Evolutionary conservation across 768 basidiomycete species (phyloP), one percentile per base, ranked within the genome.

Genomic region (Xerocomus potaroensis): DNA sequence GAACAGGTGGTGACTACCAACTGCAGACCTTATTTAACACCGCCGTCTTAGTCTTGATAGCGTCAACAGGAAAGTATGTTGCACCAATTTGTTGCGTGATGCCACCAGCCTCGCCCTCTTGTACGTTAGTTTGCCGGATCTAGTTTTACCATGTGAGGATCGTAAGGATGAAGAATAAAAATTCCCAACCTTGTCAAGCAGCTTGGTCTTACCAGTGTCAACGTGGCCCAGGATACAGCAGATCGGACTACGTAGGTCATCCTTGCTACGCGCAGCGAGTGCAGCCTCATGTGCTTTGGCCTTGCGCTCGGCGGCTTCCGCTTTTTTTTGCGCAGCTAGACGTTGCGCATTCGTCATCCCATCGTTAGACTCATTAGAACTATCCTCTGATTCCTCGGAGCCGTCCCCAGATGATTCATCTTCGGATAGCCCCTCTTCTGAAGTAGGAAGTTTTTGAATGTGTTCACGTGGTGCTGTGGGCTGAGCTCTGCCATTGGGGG

Each of bases 11-110:
- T 8, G 18, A 43, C 18, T 16, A 49, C 23, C 36, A 38, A 41
- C 47, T 19, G 58, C 66, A 45, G 53, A 84, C 91, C 68, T 78
- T 86, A 70, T 97, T 95, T 72, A 98, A 70, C n/a, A 97, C 93
- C 12, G 75, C 75, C 6, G 96, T 98, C 76, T 98, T 98, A 32
- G 79, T 79, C 69, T 83, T 81, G 68, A 99, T 96, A 7, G 95
- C 94, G 5, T 91, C 88, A 26, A 87, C 85, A 29, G 96, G 96
- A 82, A 99, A 98, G 74, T 94, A 99, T 0, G 96, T 98, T 18
- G 96, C 96, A 75, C 96, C 96, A 55, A 99, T 99, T 67, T 99
- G 96, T 68, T 98, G 96, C 0, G 96, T 99, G 67, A 99, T 99
- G 72, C 96, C 96, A 55, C 96, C 96, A 3, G 96, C 96, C 79